phyloP scores from a whole-genome alignment of 257 asterid genomes.

The Solanum habrochaites region DNA sequence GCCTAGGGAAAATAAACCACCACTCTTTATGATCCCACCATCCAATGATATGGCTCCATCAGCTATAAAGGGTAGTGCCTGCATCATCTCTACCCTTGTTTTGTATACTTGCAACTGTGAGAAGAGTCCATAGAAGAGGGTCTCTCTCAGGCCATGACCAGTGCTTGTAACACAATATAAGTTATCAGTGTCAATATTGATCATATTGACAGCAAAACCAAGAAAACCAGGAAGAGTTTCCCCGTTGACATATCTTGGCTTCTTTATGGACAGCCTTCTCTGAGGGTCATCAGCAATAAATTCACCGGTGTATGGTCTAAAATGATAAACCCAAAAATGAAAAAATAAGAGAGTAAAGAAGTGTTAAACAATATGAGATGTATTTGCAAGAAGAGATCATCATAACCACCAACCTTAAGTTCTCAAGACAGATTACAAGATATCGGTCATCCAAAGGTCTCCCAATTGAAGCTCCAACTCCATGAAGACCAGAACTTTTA shows the following conservation, averaged over 20 bases:
- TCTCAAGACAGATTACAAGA: constrained; percentile 57
- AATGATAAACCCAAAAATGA: constrained; percentile 8
- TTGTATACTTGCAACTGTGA: constrained; percentile 64
- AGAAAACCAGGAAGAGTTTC: constrained; percentile 69
- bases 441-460: constrained; percentile 40
- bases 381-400: neutral
- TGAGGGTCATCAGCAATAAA: constrained; percentile 66
- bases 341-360: neutral
- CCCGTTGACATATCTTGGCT: constrained; percentile 49
- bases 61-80: constrained; percentile 31
- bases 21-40: constrained; percentile 60
- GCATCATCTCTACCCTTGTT: constrained; percentile 65
- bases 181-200: constrained; percentile 37
- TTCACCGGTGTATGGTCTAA: constrained; percentile 61
- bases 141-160: constrained; percentile 68
- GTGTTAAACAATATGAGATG: neutral
- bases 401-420: constrained; percentile 38
- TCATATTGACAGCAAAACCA: constrained; percentile 91
- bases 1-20: constrained; percentile 39
- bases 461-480: constrained; percentile 40
- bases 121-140: constrained; percentile 72
- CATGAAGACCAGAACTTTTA: constrained; percentile 45
- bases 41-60: constrained; percentile 83
- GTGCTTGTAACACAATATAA: constrained; percentile 19
- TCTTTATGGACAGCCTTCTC: constrained; percentile 52